A percentile compares a stretch with the other conserved stretches of the same genome.
These are phyloP conservation scores for Umbelopsis ramanniana DNA, from an alignment of 192 early-diverging fungal species.

Conservation along the genomic window DNA sequence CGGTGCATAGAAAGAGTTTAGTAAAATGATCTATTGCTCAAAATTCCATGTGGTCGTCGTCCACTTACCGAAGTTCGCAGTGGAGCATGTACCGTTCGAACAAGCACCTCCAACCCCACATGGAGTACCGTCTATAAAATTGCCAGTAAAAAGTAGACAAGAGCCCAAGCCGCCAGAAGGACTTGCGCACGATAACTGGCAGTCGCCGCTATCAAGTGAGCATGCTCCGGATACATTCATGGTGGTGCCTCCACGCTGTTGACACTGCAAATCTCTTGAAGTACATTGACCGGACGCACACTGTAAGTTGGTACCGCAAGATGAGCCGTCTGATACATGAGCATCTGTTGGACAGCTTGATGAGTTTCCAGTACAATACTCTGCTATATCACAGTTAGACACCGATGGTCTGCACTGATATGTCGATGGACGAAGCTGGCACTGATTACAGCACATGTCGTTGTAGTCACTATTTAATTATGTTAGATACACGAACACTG, in stretches of 20 bases:
- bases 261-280: slow-evolving; percentile 71
- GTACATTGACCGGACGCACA: slow-evolving; percentile 79
- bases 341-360: slow-evolving; percentile 73
- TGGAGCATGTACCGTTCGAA: slow-evolving; percentile 52
- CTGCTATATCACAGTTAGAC: slow-evolving; percentile 81
- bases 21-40: background rate
- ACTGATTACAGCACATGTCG: slow-evolving; percentile 81
- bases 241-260: slow-evolving; percentile 51
- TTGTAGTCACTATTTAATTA: slow-evolving; percentile 64
- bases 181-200: slow-evolving; percentile 67
- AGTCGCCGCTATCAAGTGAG: slow-evolving; percentile 54
- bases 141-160: slow-evolving; percentile 62
- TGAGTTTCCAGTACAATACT: slow-evolving; percentile 76
- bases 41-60: background rate
- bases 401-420: slow-evolving; percentile 73
- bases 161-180: slow-evolving; percentile 41
- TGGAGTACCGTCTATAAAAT: slow-evolving; percentile 71
- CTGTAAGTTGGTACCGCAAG: slow-evolving; percentile 59
- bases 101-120: slow-evolving; percentile 71
- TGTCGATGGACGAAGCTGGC: slow-evolving; percentile 60
- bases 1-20: background rate
- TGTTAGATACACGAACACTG: background rate
- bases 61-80: slow-evolving; percentile 23
- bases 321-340: slow-evolving; percentile 65
- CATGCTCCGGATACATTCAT: slow-evolving; percentile 61